A percentile compares a stretch with the other conserved stretches of the same genome.
Evolutionary conservation across 352 stramenopile genomes (phyloP).

Genomic region (Pythium monospermum): DNA sequence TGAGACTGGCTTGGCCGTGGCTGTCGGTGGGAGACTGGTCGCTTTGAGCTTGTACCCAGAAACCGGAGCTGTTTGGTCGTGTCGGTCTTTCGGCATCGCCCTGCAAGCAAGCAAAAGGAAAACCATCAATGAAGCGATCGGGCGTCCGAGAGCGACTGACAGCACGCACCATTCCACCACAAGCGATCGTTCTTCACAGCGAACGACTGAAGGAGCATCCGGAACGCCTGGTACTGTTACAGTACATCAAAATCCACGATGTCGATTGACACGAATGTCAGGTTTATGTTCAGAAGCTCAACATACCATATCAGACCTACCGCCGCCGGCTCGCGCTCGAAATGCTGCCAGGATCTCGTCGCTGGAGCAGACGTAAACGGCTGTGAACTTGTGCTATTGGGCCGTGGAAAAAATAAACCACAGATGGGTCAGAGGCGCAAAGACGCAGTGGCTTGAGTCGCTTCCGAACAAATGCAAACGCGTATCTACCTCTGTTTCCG

Average conservation of each 20-base stretch:
- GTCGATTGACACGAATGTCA: background rate
- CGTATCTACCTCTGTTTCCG: constrained; percentile 42
- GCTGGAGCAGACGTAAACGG: constrained; percentile 52
- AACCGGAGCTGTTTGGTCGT: constrained; percentile 46
- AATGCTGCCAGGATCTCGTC: constrained; percentile 43
- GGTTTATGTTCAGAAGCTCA: no score
- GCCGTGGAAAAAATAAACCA: background rate
- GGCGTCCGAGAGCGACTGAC: no score
- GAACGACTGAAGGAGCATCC: constrained; percentile 16
- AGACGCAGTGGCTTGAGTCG: no score
- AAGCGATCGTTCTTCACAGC: constrained; percentile 20
- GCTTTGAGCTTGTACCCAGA: constrained; percentile 59
- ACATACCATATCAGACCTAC: no score
- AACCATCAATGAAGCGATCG: no score
- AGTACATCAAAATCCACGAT: background rate
- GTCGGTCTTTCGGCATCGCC: constrained; percentile 7
- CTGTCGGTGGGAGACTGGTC: constrained; percentile 15
- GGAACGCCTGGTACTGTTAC: constrained; percentile 32
- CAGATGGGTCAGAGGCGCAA: background rate
- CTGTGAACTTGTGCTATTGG: constrained; percentile 45
- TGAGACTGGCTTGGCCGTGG: background rate
- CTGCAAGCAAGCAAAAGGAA: no score
- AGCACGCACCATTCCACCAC: constrained; percentile 31
- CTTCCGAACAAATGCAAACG: no score
- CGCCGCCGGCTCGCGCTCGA: constrained; percentile 28